Evolutionary conservation across 768 basidiomycete genomes (phyloP).

Genomic region (Coprinopsis marcescibilis): DNA sequence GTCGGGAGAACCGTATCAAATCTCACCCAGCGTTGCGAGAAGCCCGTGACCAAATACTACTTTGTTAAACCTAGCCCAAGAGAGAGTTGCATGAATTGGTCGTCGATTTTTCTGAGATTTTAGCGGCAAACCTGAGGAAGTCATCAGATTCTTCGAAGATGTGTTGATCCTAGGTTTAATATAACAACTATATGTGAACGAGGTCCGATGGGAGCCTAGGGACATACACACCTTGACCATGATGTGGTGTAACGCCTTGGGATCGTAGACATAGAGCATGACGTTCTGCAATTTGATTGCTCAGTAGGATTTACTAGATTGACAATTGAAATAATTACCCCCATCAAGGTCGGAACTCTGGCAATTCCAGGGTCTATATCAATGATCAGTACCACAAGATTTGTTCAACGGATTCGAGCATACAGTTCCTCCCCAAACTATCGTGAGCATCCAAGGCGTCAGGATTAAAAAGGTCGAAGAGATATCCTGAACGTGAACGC

Average conservation of each 20-base stretch:
- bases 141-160: constrained; percentile 22
- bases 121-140: constrained; percentile 19
- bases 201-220: not conserved
- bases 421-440: not conserved
- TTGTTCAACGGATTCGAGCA: not conserved
- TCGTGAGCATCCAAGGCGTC: not conserved
- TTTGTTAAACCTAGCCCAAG: constrained; percentile 13
- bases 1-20: not conserved
- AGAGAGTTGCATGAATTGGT: not conserved
- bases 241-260: constrained; percentile 1
- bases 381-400: not conserved
- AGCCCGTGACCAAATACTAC: constrained; percentile 21
- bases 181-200: not conserved
- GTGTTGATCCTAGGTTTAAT: constrained; percentile 22
- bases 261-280: not conserved
- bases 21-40: constrained; percentile 19
- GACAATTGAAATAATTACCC: not conserved
- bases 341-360: not conserved
- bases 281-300: not conserved
- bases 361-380: constrained; percentile 1
- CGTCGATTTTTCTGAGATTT: not conserved
- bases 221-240: not conserved
- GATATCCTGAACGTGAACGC: not conserved
- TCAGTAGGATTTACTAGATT: not conserved
- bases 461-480: not conserved